Evolutionary conservation across 163 green algal species (phyloP), one percentile per base, ranked within the genome.

Genomic region (Chloromonas sp.): DNA sequence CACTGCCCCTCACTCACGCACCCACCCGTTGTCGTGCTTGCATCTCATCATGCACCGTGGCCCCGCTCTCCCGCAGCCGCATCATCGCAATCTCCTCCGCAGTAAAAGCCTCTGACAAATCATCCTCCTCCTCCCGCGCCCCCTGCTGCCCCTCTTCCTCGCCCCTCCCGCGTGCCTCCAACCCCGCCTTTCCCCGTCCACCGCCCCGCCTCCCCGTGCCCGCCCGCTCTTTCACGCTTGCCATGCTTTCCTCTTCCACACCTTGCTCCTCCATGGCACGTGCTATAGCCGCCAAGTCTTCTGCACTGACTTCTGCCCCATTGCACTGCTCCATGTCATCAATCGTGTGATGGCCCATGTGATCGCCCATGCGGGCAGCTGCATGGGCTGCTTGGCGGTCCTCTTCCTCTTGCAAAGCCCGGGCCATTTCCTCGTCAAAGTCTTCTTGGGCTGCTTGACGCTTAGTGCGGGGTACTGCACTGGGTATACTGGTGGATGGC

Each of bases 141-240:
- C 76, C 36, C 60, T 66, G 13, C 11, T 2, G 59, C 59, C 76
- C 60, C 70, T 81, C 70, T 60, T 85, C 82, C n/a, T 85, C 70
- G 78, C 85, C 2, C 89, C 87, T 61, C 93, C 91, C 14, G 94
- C 90, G 8, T 3, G n/a, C n/a, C n/a, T n/a, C n/a, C n/a, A n/a
- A n/a, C n/a, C n/a, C 66, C 82, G 61, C 91, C 80, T 76, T 57
- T 8, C 59, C 57, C 57, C 61, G 3, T 84, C 81, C 60, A 60
- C 61, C 3, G 5, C 61, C 66, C 59, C 36, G 2, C 81, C 60
- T 84, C 61, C 66, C 14, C n/a, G 71, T 11, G 71, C 71, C 79
- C 77, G 14, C 84, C 79, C 36, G 74, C 70, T 71, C 60, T 61
- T 58, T n/a, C 3, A 15, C 3, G n/a, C 77, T 60, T 11, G 66